Evolutionary conservation across 1,284 basidiomycete genomes (phyloP).

Genomic region (Melanopsichium pennsylvanicum): DNA sequence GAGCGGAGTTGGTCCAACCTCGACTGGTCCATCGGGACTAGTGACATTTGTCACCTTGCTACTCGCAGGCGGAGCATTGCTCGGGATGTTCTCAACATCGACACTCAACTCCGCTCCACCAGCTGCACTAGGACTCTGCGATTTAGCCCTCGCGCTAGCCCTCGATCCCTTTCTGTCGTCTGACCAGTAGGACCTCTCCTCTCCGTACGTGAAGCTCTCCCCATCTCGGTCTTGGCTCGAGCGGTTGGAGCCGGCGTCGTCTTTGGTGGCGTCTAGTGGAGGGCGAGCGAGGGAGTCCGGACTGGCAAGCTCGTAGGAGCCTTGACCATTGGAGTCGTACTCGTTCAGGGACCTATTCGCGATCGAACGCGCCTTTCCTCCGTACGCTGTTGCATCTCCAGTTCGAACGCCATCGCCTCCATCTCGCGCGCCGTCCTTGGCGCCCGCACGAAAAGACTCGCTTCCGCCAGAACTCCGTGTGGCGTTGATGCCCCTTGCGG

Average conservation of each 20-base stretch:
- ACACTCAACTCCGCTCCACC: conserved; percentile 50
- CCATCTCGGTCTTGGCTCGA: conserved; percentile 43
- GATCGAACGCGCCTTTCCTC: conserved; percentile 47
- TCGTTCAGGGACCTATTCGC: conserved; percentile 45
- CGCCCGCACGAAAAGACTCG: conserved; percentile 46
- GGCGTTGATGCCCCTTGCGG: conserved; percentile 17
- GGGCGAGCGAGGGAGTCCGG: conserved; percentile 47
- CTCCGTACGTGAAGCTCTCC: conserved; percentile 47
- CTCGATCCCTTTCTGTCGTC: conserved; percentile 36
- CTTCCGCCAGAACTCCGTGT: conserved; percentile 23
- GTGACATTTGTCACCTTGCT: conserved; percentile 10
- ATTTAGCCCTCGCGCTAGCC: conserved; percentile 24
- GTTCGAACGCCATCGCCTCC: conserved; percentile 38
- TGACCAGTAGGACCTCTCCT: conserved; percentile 45
- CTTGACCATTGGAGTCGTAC: conserved; percentile 44
- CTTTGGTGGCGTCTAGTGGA: conserved; percentile 29
- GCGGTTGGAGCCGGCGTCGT: conserved; percentile 26
- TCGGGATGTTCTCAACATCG: conserved; percentile 57
- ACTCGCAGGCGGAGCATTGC: conserved; percentile 29
- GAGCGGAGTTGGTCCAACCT: conserved; percentile 60
- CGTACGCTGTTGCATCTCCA: conserved; percentile 44
- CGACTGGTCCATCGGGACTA: conserved; percentile 32
- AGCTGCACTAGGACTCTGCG: conserved; percentile 18
- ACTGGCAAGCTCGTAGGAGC: conserved; percentile 36
- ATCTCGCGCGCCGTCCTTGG: conserved; percentile 38